phyloP scores from a whole-genome alignment of 1,139 yeast species.

The Magnusiomyces clavatus region DNA sequence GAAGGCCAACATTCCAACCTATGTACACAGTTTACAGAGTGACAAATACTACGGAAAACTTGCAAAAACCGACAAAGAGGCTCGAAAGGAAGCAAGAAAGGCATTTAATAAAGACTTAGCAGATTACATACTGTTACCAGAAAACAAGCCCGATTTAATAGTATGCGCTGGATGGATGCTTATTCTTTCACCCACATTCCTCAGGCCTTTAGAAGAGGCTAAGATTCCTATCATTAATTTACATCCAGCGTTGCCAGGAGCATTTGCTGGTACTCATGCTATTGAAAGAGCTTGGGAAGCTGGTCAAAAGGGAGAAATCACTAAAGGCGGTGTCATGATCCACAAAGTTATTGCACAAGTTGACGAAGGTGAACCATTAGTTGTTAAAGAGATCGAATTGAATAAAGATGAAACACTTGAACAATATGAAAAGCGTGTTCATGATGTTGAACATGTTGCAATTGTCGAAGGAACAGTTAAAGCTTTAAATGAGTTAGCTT shows the following conservation, averaged over 20 bases:
- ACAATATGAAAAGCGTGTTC: constrained; percentile 77
- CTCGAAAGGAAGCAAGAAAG: constrained; percentile 54
- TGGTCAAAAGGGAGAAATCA: constrained; percentile 71
- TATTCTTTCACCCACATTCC: constrained; percentile 69
- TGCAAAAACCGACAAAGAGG: constrained; percentile 53
- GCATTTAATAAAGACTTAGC: constrained; percentile 75
- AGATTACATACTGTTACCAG: constrained; percentile 42
- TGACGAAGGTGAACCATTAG: constrained; percentile 83
- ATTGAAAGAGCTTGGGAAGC: constrained; percentile 95
- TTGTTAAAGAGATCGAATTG: constrained; percentile 71
- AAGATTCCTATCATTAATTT: constrained; percentile 76
- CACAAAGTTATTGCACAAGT: constrained; percentile 93
- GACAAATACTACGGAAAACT: constrained; percentile 60
- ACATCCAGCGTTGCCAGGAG: constrained; percentile 96
- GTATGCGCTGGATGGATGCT: constrained; percentile 99
- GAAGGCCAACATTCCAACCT: constrained; percentile 58
- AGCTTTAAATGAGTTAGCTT: constrained; percentile 38
- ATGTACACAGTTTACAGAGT: constrained; percentile 56
- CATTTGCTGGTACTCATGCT: constrained; percentile 95
- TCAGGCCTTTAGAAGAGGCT: constrained; percentile 54
- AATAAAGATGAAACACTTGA: constrained; percentile 67
- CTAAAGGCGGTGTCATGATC: constrained; percentile 92
- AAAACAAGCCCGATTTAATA: constrained; percentile 59
- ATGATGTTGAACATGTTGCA: constrained; percentile 74
- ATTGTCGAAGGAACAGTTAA: constrained; percentile 82